Percentiles rank a stretch among this genome's conserved stretches.
These are phyloP conservation scores for Gastrolobium villosum DNA, from an alignment of 306 rosid genomes.

Conservation along the genomic window DNA sequence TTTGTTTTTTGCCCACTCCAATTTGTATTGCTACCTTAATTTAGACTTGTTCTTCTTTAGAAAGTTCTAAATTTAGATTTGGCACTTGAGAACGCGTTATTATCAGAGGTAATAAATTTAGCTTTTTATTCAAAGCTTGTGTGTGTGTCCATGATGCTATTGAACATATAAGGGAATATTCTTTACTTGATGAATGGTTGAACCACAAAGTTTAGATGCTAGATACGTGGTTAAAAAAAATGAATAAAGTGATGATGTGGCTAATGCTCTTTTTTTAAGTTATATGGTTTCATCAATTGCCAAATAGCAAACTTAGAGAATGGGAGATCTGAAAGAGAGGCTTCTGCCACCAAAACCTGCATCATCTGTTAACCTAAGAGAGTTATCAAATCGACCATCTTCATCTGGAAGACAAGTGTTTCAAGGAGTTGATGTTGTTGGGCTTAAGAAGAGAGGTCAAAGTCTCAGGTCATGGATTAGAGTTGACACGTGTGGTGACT, in stretches of 20 bases:
- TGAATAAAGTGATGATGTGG: neutral
- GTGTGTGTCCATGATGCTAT: neutral
- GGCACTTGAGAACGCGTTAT: neutral
- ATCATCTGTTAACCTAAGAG: conserved; percentile 80
- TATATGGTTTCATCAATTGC: conserved; percentile 36
- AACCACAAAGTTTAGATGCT: no score
- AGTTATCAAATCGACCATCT: conserved; percentile 67
- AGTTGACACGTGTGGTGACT: conserved; percentile 86
- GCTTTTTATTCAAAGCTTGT: neutral
- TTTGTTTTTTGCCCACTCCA: no score
- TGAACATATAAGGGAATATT: neutral
- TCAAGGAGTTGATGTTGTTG: conserved; percentile 86
- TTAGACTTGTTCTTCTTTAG: neutral
- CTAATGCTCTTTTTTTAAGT: conserved; percentile 34
- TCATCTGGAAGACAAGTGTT: conserved; percentile 83
- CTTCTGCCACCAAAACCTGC: conserved; percentile 90
- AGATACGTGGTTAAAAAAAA: neutral
- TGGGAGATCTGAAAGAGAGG: conserved; percentile 93
- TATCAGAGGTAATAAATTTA: neutral
- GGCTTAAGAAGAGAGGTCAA: conserved; percentile 96
- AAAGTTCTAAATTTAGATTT: neutral
- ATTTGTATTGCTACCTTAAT: neutral
- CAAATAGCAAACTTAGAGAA: conserved; percentile 47
- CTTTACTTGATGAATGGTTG: neutral
- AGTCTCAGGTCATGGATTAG: conserved; percentile 96